These are phyloP conservation scores for Hyphodiscus hymeniophilus DNA, from an alignment of 495 filamentous ascomycete species.

Conservation along the genomic window DNA sequence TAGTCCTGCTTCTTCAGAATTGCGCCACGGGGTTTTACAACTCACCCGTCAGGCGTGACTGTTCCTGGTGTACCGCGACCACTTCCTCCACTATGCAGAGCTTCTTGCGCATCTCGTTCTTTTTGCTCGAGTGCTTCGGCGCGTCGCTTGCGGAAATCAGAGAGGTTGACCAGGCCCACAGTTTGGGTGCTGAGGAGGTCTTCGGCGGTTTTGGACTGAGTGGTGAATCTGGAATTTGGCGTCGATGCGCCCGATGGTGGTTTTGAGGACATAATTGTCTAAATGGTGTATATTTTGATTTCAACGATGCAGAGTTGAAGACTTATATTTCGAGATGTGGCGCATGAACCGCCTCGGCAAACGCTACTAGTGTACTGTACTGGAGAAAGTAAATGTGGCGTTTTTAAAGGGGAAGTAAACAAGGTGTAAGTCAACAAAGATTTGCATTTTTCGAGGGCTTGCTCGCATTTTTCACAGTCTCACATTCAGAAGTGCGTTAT, in stretches of 20 bases:
- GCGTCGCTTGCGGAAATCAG: constrained; percentile 94
- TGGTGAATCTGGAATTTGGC: constrained; percentile 58
- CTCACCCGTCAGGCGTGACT: constrained; percentile 47
- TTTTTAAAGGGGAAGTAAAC: too few relatives aligned
- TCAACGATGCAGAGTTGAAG: neutral
- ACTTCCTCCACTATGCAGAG: constrained; percentile 41
- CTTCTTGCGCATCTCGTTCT: constrained; percentile 68
- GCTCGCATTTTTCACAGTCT: too few relatives aligned
- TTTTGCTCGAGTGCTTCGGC: constrained; percentile 90
- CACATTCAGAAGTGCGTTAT: too few relatives aligned
- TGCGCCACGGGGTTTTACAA: constrained; percentile 3
- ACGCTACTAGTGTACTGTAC: neutral
- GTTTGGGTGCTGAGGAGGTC: constrained; percentile 89
- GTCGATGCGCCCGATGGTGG: constrained; percentile 37
- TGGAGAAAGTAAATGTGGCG: too few relatives aligned
- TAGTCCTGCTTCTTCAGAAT: constrained; percentile 18
- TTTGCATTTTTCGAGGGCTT: too few relatives aligned
- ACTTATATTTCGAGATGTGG: too few relatives aligned
- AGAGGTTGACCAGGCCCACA: constrained; percentile 83
- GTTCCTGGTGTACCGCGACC: constrained; percentile 37
- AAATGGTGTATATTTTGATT: neutral
- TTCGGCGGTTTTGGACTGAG: constrained; percentile 73
- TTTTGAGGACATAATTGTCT: constrained; percentile 9
- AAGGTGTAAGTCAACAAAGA: too few relatives aligned
- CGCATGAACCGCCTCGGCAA: neutral